phyloP scores from a whole-genome alignment of 176 grass and related monocot species.

The Secale cereale region DNA sequence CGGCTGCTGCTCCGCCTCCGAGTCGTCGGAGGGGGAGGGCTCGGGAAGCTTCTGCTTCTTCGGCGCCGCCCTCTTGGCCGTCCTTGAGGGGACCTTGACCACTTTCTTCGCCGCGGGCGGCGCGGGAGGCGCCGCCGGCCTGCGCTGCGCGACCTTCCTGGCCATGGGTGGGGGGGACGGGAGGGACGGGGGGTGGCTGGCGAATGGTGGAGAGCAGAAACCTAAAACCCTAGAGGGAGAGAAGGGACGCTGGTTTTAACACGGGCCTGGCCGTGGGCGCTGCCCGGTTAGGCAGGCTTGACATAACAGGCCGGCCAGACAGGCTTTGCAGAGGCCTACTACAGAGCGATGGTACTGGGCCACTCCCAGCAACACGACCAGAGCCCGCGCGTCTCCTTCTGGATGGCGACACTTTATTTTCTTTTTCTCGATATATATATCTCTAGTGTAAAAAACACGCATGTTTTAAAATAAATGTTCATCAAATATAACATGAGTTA shows the following conservation, averaged over 20 bases:
- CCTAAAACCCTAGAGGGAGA: slow-evolving; percentile 44
- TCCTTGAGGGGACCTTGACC: slow-evolving; percentile 19
- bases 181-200: neutral
- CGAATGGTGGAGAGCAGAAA: slow-evolving; percentile 4
- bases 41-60: slow-evolving; percentile 60
- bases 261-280: neutral
- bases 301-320: no score
- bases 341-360: no score
- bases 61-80: slow-evolving; percentile 3
- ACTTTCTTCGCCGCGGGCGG: slow-evolving; percentile 16
- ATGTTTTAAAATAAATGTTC: no score
- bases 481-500: no score
- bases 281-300: neutral
- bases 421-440: no score
- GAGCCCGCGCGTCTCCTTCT: no score
- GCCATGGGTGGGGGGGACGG: slow-evolving; percentile 26
- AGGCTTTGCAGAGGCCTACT: no score
- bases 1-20: slow-evolving; percentile 44
- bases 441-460: no score
- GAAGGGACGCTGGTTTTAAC: slow-evolving; percentile 4
- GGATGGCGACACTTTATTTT: no score
- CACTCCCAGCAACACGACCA: no score
- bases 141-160: slow-evolving; percentile 34
- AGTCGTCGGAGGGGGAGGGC: slow-evolving; percentile 48
- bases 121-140: slow-evolving; percentile 8